phyloP scores from a whole-genome alignment of 345 rosid species.

The Acer campestre region DNA sequence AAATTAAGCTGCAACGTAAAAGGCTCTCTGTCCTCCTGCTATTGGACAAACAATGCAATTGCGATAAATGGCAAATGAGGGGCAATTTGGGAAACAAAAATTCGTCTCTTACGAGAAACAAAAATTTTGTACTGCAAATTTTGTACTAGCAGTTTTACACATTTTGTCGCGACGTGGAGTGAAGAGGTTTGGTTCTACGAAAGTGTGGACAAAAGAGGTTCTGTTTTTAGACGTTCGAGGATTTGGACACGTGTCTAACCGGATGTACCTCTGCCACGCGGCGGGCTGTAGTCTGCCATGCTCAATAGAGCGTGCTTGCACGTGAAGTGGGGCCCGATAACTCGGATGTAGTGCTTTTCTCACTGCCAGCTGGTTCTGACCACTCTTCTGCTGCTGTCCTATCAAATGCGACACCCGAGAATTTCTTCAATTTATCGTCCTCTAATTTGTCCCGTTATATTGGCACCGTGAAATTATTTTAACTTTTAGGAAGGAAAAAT shows the following conservation, averaged over 20 bases:
- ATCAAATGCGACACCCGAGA: slow-evolving; percentile 36
- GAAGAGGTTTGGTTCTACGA: slow-evolving; percentile 23
- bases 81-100: slow-evolving; percentile 27
- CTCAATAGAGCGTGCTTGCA: slow-evolving; percentile 32
- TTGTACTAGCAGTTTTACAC: slow-evolving; percentile 13
- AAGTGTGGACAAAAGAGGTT: slow-evolving; percentile 35
- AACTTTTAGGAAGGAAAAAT: no score
- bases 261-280: slow-evolving; percentile 16
- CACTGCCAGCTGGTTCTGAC: slow-evolving; percentile 37
- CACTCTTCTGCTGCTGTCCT: slow-evolving; percentile 25
- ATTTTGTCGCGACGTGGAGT: slow-evolving; percentile 35
- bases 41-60: background rate
- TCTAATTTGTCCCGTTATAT: background rate
- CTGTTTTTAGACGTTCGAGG: slow-evolving; percentile 17
- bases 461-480: slow-evolving; percentile 6
- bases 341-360: slow-evolving; percentile 23
- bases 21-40: background rate
- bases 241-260: slow-evolving; percentile 27
- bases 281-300: background rate
- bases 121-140: background rate
- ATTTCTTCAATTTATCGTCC: background rate
- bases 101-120: slow-evolving; percentile 25
- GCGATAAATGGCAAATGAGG: background rate
- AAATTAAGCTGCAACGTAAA: no score
- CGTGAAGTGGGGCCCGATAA: slow-evolving; percentile 44